phyloP scores from a whole-genome alignment of 371 early-diverging fungal species.

The Syncephalastrum contaminatum region DNA sequence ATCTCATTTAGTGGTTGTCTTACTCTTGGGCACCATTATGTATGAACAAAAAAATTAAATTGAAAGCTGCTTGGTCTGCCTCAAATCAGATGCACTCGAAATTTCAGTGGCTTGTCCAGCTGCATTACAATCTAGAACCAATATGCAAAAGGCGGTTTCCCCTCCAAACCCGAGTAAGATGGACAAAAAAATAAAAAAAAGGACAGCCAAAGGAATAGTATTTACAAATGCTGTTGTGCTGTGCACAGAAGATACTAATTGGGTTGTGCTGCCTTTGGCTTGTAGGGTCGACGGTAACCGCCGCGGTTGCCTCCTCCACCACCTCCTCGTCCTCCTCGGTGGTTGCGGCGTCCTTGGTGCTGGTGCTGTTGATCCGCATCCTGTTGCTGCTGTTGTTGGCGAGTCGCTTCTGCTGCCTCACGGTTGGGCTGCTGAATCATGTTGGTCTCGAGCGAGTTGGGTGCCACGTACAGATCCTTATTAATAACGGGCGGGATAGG shows the following conservation, averaged over 20 bases:
- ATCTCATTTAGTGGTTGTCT: constrained; percentile 1
- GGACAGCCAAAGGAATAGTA: no score
- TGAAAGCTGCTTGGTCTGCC: no score
- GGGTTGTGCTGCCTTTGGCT: constrained; percentile 4
- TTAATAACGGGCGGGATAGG: constrained; percentile 96
- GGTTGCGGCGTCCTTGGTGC: constrained; percentile 36
- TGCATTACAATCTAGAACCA: no score
- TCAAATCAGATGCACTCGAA: no score
- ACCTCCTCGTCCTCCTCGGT: constrained; percentile 20
- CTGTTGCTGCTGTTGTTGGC: constrained; percentile 51
- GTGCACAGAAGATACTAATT: constrained; percentile 3
- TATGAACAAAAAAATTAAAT: not conserved
- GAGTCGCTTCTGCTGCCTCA: constrained; percentile 48
- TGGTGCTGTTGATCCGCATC: constrained; percentile 30
- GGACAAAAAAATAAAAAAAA: no score
- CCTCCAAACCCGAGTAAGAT: no score
- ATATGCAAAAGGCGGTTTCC: no score
- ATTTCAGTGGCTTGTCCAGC: no score
- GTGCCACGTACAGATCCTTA: constrained; percentile 84
- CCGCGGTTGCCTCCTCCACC: constrained; percentile 3
- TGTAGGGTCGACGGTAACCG: constrained; percentile 1
- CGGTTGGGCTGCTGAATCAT: constrained; percentile 45
- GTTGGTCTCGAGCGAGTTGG: constrained; percentile 58
- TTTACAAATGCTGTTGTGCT: constrained; percentile 1
- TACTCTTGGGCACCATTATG: constrained; percentile 13